These are phyloP conservation scores for Moniliophthora roreri DNA, from an alignment of 1,284 basidiomycete species.

Conservation along the genomic window DNA sequence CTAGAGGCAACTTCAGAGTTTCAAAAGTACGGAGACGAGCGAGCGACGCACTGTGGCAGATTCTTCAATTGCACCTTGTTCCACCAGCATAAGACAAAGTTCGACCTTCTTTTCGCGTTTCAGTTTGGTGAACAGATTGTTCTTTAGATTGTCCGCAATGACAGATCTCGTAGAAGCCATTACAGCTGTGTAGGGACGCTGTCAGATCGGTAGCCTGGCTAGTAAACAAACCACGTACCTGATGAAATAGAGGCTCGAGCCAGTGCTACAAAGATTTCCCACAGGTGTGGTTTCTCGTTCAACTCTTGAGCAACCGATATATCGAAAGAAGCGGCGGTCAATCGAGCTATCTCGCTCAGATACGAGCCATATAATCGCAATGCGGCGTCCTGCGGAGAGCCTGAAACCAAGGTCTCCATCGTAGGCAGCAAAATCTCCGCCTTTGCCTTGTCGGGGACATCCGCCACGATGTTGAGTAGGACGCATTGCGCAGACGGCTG, in stretches of 20 bases:
- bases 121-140: conserved; percentile 53
- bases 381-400: conserved; percentile 21
- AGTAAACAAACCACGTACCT: not conserved
- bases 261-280: conserved; percentile 10
- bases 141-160: conserved; percentile 39
- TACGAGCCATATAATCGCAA: conserved; percentile 23
- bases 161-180: not conserved
- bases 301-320: conserved; percentile 20
- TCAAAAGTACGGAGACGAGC: not conserved
- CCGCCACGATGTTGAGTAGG: conserved; percentile 60
- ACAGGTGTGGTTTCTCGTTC: conserved; percentile 10
- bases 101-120: conserved; percentile 52
- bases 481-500: conserved; percentile 48
- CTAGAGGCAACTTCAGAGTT: conserved; percentile 27
- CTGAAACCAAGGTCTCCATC: conserved; percentile 42
- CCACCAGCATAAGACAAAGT: conserved; percentile 54
- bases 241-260: conserved; percentile 1
- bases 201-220: not conserved
- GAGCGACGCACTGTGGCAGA: not conserved
- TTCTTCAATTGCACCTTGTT: conserved; percentile 44
- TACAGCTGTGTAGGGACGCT: not conserved
- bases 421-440: conserved; percentile 64
- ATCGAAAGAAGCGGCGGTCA: conserved; percentile 61
- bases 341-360: conserved; percentile 43
- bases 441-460: conserved; percentile 67